Base-by-base conservation (phyloP, 176 grass and related monocot genomes). In the Hyparrhenia diplandra region DNA sequence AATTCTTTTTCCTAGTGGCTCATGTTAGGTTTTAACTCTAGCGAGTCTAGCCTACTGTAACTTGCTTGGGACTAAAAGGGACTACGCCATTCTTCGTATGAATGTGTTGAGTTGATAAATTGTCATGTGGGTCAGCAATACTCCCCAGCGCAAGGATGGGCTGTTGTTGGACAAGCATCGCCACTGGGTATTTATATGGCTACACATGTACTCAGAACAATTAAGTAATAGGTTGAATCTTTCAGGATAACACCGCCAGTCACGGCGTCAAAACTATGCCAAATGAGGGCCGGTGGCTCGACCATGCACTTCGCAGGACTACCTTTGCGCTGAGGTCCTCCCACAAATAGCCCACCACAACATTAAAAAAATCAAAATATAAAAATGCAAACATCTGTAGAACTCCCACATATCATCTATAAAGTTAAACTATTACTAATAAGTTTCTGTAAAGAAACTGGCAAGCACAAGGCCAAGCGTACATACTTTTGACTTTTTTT, bases 401-500 rank as follows among this genome's bases (percentile, higher is more conserved):
- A 72, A 31, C 42, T 42, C 13, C 8, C 25, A 72, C 46, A 47
- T 72, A 25, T 45, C 13, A 45, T 28, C 40, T 23, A 46, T 46
- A 28, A 46, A 10, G 8, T 18, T 46, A 71, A 70, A 71, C 29
- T 47, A 29, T 28, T 28, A 31, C 14, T 49, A 30, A 72, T 29
- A 72, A 49, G 37, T 25, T 71, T 71, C 41, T 46, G 27, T 71
- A 70, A 71, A 71, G 25, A 71, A 29, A 47, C 24, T 46, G 24
- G 42, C 13, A 71, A 71, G 41, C 69, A 28, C 24, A 29, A 6
- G 13, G 42, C 5, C 40, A 71, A 72, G 14, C 0, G 25, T 49
- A 72, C 69, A 72, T 20, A 72, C 90, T 71, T 86, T 39, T 88
- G 71, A 24, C 43, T 75, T 86, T 39, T 85, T n/a, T 85, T 85